Base-by-base conservation (phyloP, 441 rosid species). In the Omphalea diandra region DNA sequence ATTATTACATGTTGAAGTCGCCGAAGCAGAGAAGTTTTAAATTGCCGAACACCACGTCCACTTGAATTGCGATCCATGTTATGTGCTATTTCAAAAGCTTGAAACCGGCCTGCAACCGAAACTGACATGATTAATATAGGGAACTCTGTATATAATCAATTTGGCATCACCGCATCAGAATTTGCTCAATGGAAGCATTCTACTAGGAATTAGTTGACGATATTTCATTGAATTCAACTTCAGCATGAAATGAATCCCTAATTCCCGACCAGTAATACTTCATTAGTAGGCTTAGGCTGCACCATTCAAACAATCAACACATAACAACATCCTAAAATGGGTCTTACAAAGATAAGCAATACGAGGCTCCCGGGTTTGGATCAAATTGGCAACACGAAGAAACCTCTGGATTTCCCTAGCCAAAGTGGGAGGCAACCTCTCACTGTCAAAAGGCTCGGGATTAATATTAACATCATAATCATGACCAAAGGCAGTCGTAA, bases 31-130 rank as follows among this genome's bases (percentile, higher is more conserved):
- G 88, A 83, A 38, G 98, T 95, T 80, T 92, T 95, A 75, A 95
- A 95, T 64, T 95, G 98, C 53, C 98, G 85, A 63, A 95, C 96
- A 65, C 97, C 93, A 66, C 98, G 81, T 47, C 94, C 97, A 2
- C 75, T 84, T 7, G 99, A 95, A 70, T 86, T 85, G 62, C 75
- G 71, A 70, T 95, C 99, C 92, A 85, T 65, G 73, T 69, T 84
- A 69, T 92, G 98, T 44, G 99, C 98, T 69, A 84, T 80, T 76
- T 71, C 91, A 71, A 95, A 88, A 66, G 94, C 99, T 78, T 83
- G 93, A 73, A 95, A 87, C 11, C 99, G 97, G 60, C 99, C 99
- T 95, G 81, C 77, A 59, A 69, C 58, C 43, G 17, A 61, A 77
- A 49, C 63, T 69, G 58, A 69, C 63, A 41, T 54, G 5, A 57